These are phyloP conservation scores for Oryza punctata DNA, from an alignment of 176 grass and related monocot genomes.

Conservation along the genomic window DNA sequence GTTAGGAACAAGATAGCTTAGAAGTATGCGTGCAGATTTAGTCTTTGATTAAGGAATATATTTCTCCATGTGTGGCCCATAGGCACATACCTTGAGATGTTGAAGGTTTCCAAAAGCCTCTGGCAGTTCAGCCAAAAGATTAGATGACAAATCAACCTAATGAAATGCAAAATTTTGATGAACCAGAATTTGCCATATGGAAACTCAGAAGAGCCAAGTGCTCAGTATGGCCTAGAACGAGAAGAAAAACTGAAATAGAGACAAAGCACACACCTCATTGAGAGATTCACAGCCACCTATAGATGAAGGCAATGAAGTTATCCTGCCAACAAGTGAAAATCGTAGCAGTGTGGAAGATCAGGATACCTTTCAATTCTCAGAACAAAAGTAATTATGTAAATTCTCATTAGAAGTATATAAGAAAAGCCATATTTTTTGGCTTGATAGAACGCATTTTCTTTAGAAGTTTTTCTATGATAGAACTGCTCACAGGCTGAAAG, in stretches of 20 bases:
- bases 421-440: background rate
- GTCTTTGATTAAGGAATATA: background rate
- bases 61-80: constrained; percentile 30
- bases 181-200: constrained; percentile 21
- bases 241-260: constrained; percentile 9
- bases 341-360: constrained; percentile 10
- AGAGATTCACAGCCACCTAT: constrained; percentile 83
- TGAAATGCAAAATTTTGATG: constrained; percentile 24
- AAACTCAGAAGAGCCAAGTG: constrained; percentile 21
- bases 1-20: background rate
- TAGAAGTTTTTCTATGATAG: background rate
- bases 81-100: constrained; percentile 74
- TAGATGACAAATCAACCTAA: constrained; percentile 85
- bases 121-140: constrained; percentile 78
- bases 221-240: background rate
- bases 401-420: background rate
- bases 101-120: constrained; percentile 69
- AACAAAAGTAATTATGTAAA: constrained; percentile 30
- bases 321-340: constrained; percentile 57
- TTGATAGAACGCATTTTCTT: background rate
- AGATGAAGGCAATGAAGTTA: constrained; percentile 71
- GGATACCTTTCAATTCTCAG: constrained; percentile 6
- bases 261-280: constrained; percentile 53
- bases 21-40: background rate
- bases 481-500: background rate